Conservation (phyloP, 306 rosid genomes). For the Prunus kanzakura region DNA sequence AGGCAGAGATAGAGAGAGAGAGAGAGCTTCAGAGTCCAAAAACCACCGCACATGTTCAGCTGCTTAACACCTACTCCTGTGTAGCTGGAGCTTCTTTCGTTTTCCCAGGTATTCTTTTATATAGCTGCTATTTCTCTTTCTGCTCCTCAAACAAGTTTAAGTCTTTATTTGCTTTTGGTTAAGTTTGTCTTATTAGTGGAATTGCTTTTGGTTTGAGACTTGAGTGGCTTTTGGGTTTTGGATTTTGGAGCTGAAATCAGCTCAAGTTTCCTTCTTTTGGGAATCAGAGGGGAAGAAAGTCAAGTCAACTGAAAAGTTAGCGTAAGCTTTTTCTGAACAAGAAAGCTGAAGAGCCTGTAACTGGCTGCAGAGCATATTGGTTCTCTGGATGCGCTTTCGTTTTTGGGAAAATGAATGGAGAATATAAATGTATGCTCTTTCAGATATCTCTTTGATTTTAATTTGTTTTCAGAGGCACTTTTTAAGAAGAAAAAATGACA, state of each 20-base stretch:
- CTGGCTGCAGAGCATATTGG: background rate
- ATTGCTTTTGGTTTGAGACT: slow-evolving; percentile 3
- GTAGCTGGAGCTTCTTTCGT: background rate
- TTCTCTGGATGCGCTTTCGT: background rate
- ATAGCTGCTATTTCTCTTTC: background rate
- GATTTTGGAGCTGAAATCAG: slow-evolving; percentile 4
- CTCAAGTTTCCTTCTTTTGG: slow-evolving; percentile 11
- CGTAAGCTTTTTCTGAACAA: background rate
- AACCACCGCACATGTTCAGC: background rate
- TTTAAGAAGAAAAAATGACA: background rate
- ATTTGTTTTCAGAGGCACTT: background rate
- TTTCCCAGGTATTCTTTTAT: background rate
- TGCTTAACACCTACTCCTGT: background rate
- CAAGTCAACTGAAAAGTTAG: slow-evolving; percentile 16
- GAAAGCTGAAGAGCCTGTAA: background rate
- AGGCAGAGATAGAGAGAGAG: slow-evolving; percentile 18
- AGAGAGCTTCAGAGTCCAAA: background rate
- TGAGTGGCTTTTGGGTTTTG: slow-evolving; percentile 9
- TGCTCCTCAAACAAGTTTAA: background rate
- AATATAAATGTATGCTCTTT: slow-evolving; percentile 10
- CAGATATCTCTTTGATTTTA: background rate
- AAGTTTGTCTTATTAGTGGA: background rate
- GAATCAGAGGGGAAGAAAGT: slow-evolving; percentile 15
- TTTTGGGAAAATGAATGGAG: background rate
- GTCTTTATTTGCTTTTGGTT: slow-evolving; percentile 6